Evolutionary conservation across 2,329 filamentous ascomycete genomes (phyloP).

Genomic region (Pseudogymnoascus sp.): DNA sequence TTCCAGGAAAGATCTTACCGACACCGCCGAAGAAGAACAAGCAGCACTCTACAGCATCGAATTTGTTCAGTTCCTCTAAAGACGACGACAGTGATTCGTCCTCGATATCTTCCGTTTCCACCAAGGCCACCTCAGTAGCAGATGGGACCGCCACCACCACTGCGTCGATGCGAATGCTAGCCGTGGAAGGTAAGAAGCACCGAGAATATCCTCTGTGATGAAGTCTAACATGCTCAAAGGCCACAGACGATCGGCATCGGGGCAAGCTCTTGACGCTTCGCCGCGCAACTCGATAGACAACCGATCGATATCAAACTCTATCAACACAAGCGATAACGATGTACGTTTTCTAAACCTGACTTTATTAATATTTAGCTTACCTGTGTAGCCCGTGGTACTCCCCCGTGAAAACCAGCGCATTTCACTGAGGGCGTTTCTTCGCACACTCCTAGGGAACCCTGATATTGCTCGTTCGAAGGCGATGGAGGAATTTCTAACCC

Average conservation of each 20-base stretch:
- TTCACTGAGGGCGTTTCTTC: slow-evolving; percentile 83
- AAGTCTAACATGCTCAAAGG: slow-evolving; percentile 14
- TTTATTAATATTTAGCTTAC: background rate
- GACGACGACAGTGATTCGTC: slow-evolving; percentile 67
- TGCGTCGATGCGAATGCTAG: slow-evolving; percentile 30
- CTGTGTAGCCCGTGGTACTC: slow-evolving; percentile 37
- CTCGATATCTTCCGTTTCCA: slow-evolving; percentile 55
- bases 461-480: slow-evolving; percentile 76
- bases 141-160: slow-evolving; percentile 12
- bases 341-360: background rate
- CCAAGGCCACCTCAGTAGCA: slow-evolving; percentile 18
- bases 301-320: slow-evolving; percentile 27
- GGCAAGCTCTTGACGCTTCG: slow-evolving; percentile 6
- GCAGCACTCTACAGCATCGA: slow-evolving; percentile 59
- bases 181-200: slow-evolving; percentile 34
- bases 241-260: slow-evolving; percentile 16
- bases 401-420: slow-evolving; percentile 87
- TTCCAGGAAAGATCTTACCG: slow-evolving; percentile 84
- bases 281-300: slow-evolving; percentile 13
- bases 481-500: slow-evolving; percentile 75
- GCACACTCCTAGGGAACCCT: slow-evolving; percentile 75
- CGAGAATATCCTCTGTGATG: background rate
- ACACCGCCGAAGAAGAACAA: slow-evolving; percentile 90
- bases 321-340: slow-evolving; percentile 1
- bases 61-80: slow-evolving; percentile 44